Percentiles rank a stretch among this genome's conserved stretches.
Evolutionary conservation across 2,329 filamentous ascomycete species (phyloP).

Genomic region (Aphanoascus verrucosus): DNA sequence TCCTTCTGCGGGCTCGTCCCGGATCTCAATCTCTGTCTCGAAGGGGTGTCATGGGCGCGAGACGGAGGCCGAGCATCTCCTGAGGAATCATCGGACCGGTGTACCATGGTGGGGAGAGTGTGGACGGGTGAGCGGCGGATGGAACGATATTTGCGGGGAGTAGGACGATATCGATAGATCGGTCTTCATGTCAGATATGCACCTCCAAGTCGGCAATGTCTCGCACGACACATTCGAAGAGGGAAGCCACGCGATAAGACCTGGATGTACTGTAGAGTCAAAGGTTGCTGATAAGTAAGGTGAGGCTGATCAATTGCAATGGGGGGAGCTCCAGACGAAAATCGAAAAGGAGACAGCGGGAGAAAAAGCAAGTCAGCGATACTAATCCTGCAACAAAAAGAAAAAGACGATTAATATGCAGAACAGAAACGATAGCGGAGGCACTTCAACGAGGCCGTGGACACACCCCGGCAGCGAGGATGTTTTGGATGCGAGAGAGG

Average conservation of each 20-base stretch:
- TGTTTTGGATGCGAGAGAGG: not conserved
- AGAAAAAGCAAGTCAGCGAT: not conserved
- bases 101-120: conserved; percentile 27
- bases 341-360: not conserved
- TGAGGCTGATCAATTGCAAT: not conserved
- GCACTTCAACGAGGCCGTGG: not conserved
- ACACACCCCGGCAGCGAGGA: conserved; percentile 1
- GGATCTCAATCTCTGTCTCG: conserved; percentile 26
- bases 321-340: not conserved
- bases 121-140: conserved; percentile 14
- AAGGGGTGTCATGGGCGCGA: conserved; percentile 28
- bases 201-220: not conserved
- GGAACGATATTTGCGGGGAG: conserved; percentile 10
- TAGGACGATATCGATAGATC: conserved; percentile 16
- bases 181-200: conserved; percentile 20
- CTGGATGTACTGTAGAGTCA: not conserved
- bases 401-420: not conserved
- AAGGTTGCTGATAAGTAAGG: not conserved
- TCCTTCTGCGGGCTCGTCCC: conserved; percentile 40
- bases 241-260: conserved; percentile 3
- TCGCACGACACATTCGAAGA: not conserved
- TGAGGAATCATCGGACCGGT: conserved; percentile 28
- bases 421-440: not conserved
- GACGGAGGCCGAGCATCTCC: conserved; percentile 28
- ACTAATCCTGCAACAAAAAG: not conserved